Percentiles rank a stretch among this genome's conserved stretches.
Evolutionary conservation across 2,329 filamentous ascomycete species (phyloP).

Genomic region (Cryphonectria parasitica): DNA sequence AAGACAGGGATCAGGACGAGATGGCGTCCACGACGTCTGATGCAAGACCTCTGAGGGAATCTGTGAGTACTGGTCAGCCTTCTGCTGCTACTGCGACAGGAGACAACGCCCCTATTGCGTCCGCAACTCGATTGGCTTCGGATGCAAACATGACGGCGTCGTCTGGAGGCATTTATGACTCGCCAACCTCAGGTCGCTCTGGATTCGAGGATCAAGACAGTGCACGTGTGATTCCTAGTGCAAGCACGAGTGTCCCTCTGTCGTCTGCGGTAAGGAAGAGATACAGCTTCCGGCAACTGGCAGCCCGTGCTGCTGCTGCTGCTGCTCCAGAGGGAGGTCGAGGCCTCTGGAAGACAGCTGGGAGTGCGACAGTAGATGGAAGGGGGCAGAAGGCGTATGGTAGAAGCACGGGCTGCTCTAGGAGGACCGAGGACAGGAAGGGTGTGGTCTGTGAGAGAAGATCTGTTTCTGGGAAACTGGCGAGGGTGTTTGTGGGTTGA

Average conservation of each 20-base stretch:
- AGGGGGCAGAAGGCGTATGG: background rate
- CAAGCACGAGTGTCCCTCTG: background rate
- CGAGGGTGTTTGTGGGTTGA: constrained; percentile 6
- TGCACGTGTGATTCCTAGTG: background rate
- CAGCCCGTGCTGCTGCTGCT: background rate
- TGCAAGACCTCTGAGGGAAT: background rate
- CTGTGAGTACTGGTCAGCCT: background rate
- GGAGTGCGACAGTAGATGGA: too few species aligned
- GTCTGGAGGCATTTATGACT: background rate
- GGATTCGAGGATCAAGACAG: background rate
- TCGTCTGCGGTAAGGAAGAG: background rate
- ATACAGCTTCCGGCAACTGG: background rate
- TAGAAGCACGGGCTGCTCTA: background rate
- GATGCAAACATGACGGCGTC: background rate
- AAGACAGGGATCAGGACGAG: background rate
- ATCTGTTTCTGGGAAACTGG: background rate
- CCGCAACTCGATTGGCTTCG: too few species aligned
- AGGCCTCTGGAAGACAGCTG: background rate
- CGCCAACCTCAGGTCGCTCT: background rate
- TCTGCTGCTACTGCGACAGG: background rate
- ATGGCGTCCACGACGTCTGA: background rate
- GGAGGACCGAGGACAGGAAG: background rate
- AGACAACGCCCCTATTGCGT: background rate
- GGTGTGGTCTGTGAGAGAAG: constrained; percentile 1
- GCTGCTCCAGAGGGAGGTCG: background rate